Conservation (phyloP, 73 alveolate species). For the Halteria grandinella region DNA sequence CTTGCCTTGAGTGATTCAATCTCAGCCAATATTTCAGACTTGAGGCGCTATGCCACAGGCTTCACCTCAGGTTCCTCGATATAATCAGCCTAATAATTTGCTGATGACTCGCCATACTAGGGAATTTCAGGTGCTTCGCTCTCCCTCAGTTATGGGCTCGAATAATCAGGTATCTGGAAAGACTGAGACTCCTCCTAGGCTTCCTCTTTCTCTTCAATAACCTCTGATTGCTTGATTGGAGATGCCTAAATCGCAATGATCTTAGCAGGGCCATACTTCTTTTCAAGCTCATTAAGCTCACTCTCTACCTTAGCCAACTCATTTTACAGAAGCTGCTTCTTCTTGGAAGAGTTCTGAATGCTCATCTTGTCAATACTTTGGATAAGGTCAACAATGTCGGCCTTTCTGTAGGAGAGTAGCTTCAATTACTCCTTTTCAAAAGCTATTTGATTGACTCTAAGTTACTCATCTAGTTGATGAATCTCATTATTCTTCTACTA, state of each 20-base stretch:
- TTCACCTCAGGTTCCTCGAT: conserved; percentile 14
- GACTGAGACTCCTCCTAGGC: conserved; percentile 6
- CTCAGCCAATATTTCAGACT: not conserved
- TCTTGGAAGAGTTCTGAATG: not conserved
- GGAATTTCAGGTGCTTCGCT: too few species aligned
- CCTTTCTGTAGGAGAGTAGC: conserved; percentile 41
- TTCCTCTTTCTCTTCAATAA: not conserved
- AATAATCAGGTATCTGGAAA: too few species aligned
- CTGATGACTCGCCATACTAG: too few species aligned
- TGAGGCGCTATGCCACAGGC: not conserved
- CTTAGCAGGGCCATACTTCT: conserved; percentile 48
- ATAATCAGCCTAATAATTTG: not conserved
- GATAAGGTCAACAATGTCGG: conserved; percentile 32
- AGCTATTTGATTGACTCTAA: not conserved
- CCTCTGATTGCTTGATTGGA: conserved; percentile 7
- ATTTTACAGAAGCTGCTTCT: conserved; percentile 19
- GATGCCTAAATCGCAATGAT: not conserved
- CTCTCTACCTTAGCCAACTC: conserved; percentile 18
- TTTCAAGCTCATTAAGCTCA: conserved; percentile 50
- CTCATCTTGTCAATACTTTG: conserved; percentile 21
- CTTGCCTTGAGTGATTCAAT: not conserved
- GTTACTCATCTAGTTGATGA: not conserved
- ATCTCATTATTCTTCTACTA: conserved; percentile 22
- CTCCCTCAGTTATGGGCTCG: too few species aligned
- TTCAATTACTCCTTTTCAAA: conserved; percentile 23